A percentile compares a stretch with the other conserved stretches of the same genome.
These are phyloP conservation scores for Backusella westeae DNA, from an alignment of 192 early-diverging fungal genomes.

Conservation along the genomic window DNA sequence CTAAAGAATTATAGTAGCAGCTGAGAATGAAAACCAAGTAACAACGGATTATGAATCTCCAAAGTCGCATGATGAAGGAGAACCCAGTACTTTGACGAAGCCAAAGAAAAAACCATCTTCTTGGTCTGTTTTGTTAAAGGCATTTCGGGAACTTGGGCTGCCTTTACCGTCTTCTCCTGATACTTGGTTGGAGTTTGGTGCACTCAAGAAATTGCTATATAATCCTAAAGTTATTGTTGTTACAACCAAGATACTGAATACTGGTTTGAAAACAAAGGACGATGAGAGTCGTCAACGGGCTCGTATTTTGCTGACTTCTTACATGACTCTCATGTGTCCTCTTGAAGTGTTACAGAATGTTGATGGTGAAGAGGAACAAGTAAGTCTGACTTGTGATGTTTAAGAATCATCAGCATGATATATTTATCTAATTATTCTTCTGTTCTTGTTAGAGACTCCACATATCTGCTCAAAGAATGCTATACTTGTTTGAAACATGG, in stretches of 20 bases:
- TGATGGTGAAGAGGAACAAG: constrained; percentile 52
- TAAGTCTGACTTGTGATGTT: constrained; percentile 21
- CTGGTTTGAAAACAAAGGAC: constrained; percentile 24
- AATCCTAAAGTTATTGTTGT: constrained; percentile 36
- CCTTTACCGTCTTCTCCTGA: not conserved
- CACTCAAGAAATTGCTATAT: constrained; percentile 29
- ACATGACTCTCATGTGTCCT: constrained; percentile 69
- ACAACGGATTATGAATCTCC: not conserved
- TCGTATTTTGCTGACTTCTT: constrained; percentile 69
- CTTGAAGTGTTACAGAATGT: constrained; percentile 53
- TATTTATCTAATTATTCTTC: not conserved
- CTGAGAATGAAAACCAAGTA: not conserved
- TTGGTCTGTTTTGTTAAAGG: constrained; percentile 12
- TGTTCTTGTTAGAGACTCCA: constrained; percentile 30
- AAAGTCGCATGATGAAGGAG: not conserved
- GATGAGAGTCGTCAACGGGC: constrained; percentile 47
- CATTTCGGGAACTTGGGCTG: constrained; percentile 15
- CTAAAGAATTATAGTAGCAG: not conserved
- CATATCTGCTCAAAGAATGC: constrained; percentile 30
- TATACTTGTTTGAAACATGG: constrained; percentile 38
- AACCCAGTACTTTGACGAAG: not conserved
- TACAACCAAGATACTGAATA: constrained; percentile 36
- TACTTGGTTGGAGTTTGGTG: constrained; percentile 28
- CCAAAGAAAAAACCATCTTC: not conserved
- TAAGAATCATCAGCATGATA: not conserved